These are phyloP conservation scores for Diddensiella santjacobensis DNA, from an alignment of 805 yeast genomes.

Conservation along the genomic window DNA sequence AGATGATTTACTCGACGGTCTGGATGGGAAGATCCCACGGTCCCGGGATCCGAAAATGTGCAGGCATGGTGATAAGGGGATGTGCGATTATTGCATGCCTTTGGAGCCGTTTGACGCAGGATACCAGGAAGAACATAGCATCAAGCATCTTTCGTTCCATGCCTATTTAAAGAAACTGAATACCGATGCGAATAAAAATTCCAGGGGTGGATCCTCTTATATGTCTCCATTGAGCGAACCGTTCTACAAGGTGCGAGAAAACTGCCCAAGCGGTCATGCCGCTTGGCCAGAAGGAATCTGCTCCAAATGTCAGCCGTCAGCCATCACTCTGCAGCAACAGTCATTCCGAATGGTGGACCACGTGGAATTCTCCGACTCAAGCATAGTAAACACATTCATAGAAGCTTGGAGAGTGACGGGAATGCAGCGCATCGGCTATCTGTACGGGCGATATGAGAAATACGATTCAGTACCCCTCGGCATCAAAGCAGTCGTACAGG, in stretches of 20 bases:
- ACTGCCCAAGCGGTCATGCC: conserved; percentile 76
- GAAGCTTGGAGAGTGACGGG: conserved; percentile 92
- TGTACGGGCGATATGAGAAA: conserved; percentile 75
- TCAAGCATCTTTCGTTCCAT: conserved; percentile 87
- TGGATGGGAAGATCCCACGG: conserved; percentile 71
- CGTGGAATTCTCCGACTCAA: conserved; percentile 79
- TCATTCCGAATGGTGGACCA: conserved; percentile 95
- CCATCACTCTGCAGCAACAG: conserved; percentile 88
- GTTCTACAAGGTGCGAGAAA: conserved; percentile 52
- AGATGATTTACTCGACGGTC: conserved; percentile 61
- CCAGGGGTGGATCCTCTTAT: conserved; percentile 53
- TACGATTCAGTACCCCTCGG: conserved; percentile 89
- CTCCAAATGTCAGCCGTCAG: conserved; percentile 94
- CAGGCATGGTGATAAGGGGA: conserved; percentile 86
- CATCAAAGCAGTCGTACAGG: conserved; percentile 88
- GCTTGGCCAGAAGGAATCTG: conserved; percentile 96
- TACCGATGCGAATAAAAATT: conserved; percentile 57
- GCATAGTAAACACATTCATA: conserved; percentile 74
- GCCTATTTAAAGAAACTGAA: conserved; percentile 73
- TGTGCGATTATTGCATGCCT: conserved; percentile 97
- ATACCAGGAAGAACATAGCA: conserved; percentile 67
- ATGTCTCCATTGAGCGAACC: conserved; percentile 78
- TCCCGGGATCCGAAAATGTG: conserved; percentile 56
- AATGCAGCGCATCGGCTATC: conserved; percentile 76
- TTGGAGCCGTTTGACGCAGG: conserved; percentile 89